These are phyloP conservation scores for Quercus berberidifolia DNA, from an alignment of 306 rosid species.

Conservation along the genomic window DNA sequence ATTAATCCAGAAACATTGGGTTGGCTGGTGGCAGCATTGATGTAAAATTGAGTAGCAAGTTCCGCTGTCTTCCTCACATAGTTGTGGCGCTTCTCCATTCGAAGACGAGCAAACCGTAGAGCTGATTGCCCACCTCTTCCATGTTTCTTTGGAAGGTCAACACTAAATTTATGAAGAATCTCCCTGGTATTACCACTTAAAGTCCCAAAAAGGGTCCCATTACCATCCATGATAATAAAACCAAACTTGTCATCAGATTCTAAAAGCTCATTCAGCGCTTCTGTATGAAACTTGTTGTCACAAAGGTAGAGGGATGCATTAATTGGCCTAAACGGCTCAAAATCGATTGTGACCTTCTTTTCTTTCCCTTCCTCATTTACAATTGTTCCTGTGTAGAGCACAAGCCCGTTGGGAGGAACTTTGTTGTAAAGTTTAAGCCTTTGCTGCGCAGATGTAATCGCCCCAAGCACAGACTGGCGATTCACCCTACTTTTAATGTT, in stretches of 20 bases:
- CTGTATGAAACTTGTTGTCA: slow-evolving; percentile 87
- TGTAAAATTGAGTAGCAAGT: slow-evolving; percentile 81
- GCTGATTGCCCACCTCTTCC: slow-evolving; percentile 98
- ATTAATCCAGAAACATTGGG: slow-evolving; percentile 89
- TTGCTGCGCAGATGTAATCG: slow-evolving; percentile 90
- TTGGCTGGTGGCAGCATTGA: slow-evolving; percentile 86
- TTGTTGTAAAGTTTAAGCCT: slow-evolving; percentile 79
- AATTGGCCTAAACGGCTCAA: slow-evolving; percentile 87
- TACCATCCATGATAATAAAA: slow-evolving; percentile 87
- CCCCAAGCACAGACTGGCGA: slow-evolving; percentile 82
- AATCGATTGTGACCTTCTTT: slow-evolving; percentile 88
- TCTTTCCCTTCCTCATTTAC: slow-evolving; percentile 92
- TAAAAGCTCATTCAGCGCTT: slow-evolving; percentile 78
- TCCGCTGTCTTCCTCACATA: slow-evolving; percentile 92
- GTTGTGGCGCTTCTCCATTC: slow-evolving; percentile 89
- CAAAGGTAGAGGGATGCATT: slow-evolving; percentile 85
- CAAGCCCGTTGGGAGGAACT: slow-evolving; percentile 89
- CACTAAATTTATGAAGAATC: slow-evolving; percentile 82
- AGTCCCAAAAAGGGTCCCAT: slow-evolving; percentile 89
- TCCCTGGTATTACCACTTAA: slow-evolving; percentile 86
- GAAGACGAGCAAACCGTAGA: slow-evolving; percentile 83
- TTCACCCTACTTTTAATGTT: slow-evolving; percentile 90
- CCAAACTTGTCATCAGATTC: slow-evolving; percentile 95
- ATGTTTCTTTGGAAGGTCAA: slow-evolving; percentile 84
- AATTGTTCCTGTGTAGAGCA: slow-evolving; percentile 78